Base-by-base conservation (phyloP, 2,329 filamentous ascomycete species). In the Alternaria dauci region DNA sequence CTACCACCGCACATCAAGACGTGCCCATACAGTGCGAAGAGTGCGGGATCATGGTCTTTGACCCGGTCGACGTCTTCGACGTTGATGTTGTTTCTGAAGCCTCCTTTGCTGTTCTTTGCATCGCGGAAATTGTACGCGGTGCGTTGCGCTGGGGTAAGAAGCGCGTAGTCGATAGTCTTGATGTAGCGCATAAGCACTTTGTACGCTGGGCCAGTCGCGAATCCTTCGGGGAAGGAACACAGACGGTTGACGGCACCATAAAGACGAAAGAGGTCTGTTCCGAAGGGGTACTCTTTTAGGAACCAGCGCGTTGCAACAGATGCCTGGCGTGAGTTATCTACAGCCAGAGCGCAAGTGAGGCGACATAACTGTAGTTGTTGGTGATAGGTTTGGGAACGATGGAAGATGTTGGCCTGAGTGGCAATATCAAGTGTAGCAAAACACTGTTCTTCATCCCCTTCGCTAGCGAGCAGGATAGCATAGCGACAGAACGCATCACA, bases 121-220 rank as follows among this genome's bases (percentile, higher is more conserved):
- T 64, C 55, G 20, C 71, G 72, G 62, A 81, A 81, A n/a, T 77
- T 78, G 65, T 78, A 80, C 48, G 67, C 74, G 1, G 81, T 69
- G 14, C 85, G 82, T 26, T 83, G 80, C 14, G 84, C 80, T 14
- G 85, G 82, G 3, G 83, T 81, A 2, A 90, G 82, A 3, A 91
- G 83, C 5, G 83, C 81, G 64, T 86, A 90, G 77, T 99, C 95
- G 82, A 96, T 91, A 4, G 89, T 88, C 77, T 96, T 96, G 79
- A 99, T 92, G 79, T 96, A 93, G 5, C 95, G 89, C 59, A 97
- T 84, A 71, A 98, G 89, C 74, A 92, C 96, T 76, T 98, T 98
- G 78, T 97, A 93, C 20, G 90, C 89, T 0, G 92, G 89, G 0
- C 92, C 91, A 3, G 90, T 90, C 52, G 90, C 90, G 78, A 94